Base-by-base conservation (phyloP, 768 basidiomycete species). In the Mycena chlorophos region DNA sequence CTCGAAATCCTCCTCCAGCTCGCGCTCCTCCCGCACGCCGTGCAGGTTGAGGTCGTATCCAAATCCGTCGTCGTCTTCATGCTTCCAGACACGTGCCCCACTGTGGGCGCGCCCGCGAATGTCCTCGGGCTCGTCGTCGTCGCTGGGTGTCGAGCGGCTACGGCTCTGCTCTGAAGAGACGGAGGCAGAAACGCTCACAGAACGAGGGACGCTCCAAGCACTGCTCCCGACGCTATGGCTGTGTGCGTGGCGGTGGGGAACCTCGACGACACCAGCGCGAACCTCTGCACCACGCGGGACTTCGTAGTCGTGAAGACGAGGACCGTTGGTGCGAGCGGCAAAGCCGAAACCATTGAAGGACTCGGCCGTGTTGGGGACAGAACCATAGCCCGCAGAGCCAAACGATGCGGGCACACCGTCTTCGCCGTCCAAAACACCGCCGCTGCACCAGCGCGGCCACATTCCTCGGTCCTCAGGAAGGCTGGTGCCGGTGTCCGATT, bases 401-500 rank as follows among this genome's bases (percentile, higher is more conserved):
- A 17, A 50, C 22, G 50, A 42, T 27, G 29, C 43, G 27, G 48
- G 31, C 5, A 34, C 5, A 14, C 22, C 48, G 20, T 45, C 54
- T 50, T 62, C 60, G 71, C 57, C 69, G 63, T 40, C 56, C 30
- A 91, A 72, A 14, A 78, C 71, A 1, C 89, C 88, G 6, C 87
- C 87, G 2, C 87, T 87, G 27, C 92, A 76, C 70, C 87, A 91
- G 29, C 84, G 85, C 0, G 93, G 92, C 91, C 96, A 98, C 43
- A 94, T 82, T 2, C 89, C 91, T 58, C 95, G 89, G 68, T 98
- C 96, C 54, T 94, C 93, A 0, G 96, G 97, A 2, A 99, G 78
- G 5, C 91, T 92, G 10, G 81, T 78, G n/a, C 86, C 73, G n/a
- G 73, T 74, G 3, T 80, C 76, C 2, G 82, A 78, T 3, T 75